Conservation (phyloP, 2,329 filamentous ascomycete species). For the Ampelomyces quisqualis region DNA sequence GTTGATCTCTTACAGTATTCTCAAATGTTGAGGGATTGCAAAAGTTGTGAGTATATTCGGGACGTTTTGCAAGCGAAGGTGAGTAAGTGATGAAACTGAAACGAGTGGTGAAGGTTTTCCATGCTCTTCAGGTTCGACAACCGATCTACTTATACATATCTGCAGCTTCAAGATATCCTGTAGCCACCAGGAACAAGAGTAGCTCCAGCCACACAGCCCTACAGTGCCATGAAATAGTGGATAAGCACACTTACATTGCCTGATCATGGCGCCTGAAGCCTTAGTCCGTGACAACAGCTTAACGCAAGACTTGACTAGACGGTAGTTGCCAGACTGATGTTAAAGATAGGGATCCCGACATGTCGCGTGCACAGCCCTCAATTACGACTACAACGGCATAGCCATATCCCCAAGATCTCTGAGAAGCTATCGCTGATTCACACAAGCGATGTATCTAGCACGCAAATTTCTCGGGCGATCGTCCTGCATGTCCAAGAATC, state of each 20-base stretch:
- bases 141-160: constrained; percentile 19
- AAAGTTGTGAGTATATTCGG: not conserved
- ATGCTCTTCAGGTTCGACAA: constrained; percentile 8
- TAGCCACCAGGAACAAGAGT: constrained; percentile 2
- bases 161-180: constrained; percentile 1
- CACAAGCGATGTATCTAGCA: too few species aligned
- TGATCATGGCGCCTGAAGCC: constrained; percentile 11
- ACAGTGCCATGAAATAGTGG: constrained; percentile 4
- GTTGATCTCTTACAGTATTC: not conserved
- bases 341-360: too few species aligned
- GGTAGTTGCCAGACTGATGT: constrained; percentile 4
- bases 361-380: constrained; percentile 25
- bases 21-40: not conserved
- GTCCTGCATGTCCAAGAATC: constrained; percentile 17
- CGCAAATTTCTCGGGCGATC: constrained; percentile 3
- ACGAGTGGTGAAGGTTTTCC: constrained; percentile 1
- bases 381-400: constrained; percentile 20
- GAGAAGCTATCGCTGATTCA: too few species aligned
- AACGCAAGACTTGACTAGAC: constrained; percentile 4
- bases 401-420: constrained; percentile 10
- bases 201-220: constrained; percentile 11
- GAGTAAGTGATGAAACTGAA: not conserved
- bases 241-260: constrained; percentile 9
- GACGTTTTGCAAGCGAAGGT: not conserved
- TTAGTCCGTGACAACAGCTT: constrained; percentile 8